Conservation (phyloP, 73 alveolate species). For the Uronychia setigera region DNA sequence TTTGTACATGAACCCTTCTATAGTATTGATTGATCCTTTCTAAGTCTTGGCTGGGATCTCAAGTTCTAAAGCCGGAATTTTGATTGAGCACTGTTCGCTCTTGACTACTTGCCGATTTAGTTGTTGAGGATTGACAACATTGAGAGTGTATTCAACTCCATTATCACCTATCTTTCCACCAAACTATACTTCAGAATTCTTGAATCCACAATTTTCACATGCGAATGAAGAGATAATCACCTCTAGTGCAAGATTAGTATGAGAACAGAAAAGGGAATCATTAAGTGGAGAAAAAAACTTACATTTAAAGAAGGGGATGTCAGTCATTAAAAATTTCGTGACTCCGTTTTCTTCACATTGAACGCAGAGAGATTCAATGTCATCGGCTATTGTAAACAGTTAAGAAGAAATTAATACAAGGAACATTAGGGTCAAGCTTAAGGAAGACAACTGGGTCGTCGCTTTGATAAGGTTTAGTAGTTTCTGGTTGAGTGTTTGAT, state of each 20-base stretch:
- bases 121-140: constrained; percentile 73
- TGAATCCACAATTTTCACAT: constrained; percentile 96
- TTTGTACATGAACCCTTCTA: constrained; percentile 91
- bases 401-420: neutral
- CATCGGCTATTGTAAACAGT: constrained; percentile 54
- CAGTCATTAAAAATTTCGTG: constrained; percentile 90
- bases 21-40: constrained; percentile 94
- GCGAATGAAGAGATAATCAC: constrained; percentile 90
- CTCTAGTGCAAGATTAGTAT: constrained; percentile 33
- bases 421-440: neutral
- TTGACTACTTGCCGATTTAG: constrained; percentile 88
- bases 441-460: neutral
- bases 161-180: constrained; percentile 93
- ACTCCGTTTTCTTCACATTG: constrained; percentile 91
- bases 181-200: constrained; percentile 92
- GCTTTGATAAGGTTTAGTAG: no score
- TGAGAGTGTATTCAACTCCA: constrained; percentile 79
- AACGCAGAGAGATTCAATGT: constrained; percentile 93
- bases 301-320: constrained; percentile 97
- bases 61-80: constrained; percentile 91
- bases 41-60: constrained; percentile 92
- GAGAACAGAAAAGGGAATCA: neutral
- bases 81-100: constrained; percentile 77
- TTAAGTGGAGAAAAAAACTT: neutral
- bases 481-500: no score